These are phyloP conservation scores for Cystobasidium sp. DNA, from an alignment of 1,284 basidiomycete species.

Conservation along the genomic window DNA sequence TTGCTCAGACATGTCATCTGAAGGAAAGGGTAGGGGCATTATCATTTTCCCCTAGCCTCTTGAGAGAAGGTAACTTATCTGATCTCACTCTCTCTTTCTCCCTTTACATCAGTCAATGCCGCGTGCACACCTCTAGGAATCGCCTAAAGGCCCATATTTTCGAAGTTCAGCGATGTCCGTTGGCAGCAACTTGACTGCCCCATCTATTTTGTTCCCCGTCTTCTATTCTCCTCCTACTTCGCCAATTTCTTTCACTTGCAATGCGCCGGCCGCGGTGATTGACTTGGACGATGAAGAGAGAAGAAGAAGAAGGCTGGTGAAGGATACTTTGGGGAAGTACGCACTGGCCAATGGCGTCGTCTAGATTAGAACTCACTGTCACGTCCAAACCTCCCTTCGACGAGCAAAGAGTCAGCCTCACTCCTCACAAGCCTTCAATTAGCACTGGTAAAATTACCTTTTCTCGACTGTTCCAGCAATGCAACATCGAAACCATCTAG, in stretches of 20 bases:
- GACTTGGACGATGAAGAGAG: background rate
- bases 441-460: background rate
- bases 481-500: background rate
- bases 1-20: constrained; percentile 20
- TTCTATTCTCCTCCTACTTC: background rate
- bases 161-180: background rate
- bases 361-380: no score
- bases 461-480: background rate
- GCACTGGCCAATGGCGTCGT: background rate
- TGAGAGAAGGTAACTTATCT: background rate
- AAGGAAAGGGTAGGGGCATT: background rate
- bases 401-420: no score
- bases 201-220: background rate
- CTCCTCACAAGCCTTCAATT: no score
- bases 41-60: no score
- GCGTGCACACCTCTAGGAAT: constrained; percentile 7
- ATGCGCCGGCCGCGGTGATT: constrained; percentile 2
- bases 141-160: background rate
- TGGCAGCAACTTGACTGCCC: background rate
- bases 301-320: background rate
- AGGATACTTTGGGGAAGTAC: background rate
- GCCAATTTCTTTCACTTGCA: background rate
- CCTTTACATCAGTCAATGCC: constrained; percentile 10
- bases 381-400: no score
- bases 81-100: background rate